Evolutionary conservation across 495 filamentous ascomycete genomes (phyloP).

Genomic region (Hyaloscypha bicolor): DNA sequence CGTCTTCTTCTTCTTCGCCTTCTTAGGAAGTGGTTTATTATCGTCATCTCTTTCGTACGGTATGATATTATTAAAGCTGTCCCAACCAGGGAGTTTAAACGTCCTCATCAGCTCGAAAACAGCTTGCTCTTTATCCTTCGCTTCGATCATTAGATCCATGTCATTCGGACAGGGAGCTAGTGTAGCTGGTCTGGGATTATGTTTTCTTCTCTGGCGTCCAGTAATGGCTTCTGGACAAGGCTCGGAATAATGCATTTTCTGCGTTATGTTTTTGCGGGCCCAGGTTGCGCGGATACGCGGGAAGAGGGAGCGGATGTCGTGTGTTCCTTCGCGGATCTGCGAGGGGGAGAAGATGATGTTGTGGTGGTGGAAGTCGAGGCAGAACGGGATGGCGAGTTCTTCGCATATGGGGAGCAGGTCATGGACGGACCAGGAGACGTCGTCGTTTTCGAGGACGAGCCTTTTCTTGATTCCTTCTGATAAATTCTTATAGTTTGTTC

Average conservation of each 20-base stretch:
- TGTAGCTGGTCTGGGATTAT: slow-evolving; percentile 73
- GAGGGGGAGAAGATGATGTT: slow-evolving; percentile 83
- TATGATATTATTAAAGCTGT: slow-evolving; percentile 74
- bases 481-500: slow-evolving; percentile 71
- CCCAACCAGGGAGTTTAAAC: slow-evolving; percentile 78
- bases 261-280: slow-evolving; percentile 82
- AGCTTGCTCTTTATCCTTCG: slow-evolving; percentile 97
- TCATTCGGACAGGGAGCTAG: slow-evolving; percentile 79
- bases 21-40: slow-evolving; percentile 60
- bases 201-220: slow-evolving; percentile 74
- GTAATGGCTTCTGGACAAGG: slow-evolving; percentile 76
- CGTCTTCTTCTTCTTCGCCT: slow-evolving; percentile 48
- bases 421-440: slow-evolving; percentile 86
- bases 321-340: slow-evolving; percentile 79
- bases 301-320: slow-evolving; percentile 73
- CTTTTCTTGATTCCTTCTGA: slow-evolving; percentile 73
- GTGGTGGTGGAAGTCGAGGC: slow-evolving; percentile 94
- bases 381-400: slow-evolving; percentile 63
- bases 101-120: slow-evolving; percentile 92
- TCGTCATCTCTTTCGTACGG: slow-evolving; percentile 80
- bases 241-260: slow-evolving; percentile 97
- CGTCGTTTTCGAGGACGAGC: slow-evolving; percentile 92
- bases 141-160: slow-evolving; percentile 98
- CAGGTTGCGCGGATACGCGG: slow-evolving; percentile 82
- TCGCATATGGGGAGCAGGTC: slow-evolving; percentile 90